phyloP scores from a whole-genome alignment of 139 green algal species.

The Chlamydomonas sp. region DNA sequence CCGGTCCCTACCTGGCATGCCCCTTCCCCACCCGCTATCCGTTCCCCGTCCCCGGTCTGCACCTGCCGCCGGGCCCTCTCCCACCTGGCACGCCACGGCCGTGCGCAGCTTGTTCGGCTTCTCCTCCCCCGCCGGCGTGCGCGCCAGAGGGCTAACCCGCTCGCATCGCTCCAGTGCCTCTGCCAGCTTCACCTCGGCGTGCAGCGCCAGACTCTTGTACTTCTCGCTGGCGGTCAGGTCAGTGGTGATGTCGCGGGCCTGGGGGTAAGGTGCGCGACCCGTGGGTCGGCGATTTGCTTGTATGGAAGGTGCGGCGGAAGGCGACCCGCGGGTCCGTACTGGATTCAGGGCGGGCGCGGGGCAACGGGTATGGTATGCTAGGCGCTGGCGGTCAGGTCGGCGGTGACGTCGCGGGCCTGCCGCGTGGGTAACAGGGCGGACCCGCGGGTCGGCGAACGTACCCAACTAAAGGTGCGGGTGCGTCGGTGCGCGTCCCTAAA shows the following conservation, averaged over 20 bases:
- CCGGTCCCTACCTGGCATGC: no score
- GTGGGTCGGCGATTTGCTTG: neutral
- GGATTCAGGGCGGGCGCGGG: no score
- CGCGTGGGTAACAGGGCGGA: no score
- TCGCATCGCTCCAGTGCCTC: constrained; percentile 66
- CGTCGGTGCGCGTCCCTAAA: no score
- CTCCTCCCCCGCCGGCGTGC: constrained; percentile 44
- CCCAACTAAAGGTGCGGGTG: no score
- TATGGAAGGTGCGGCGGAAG: neutral
- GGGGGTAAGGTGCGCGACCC: neutral
- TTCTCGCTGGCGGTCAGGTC: constrained; percentile 47
- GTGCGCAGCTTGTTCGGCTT: constrained; percentile 65
- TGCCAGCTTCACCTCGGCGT: constrained; percentile 69
- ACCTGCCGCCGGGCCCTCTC: neutral
- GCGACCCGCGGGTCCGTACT: no score
- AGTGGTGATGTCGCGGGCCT: constrained; percentile 52
- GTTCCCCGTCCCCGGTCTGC: no score
- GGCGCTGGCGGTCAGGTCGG: no score
- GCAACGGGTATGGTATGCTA: no score
- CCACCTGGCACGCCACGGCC: constrained; percentile 71
- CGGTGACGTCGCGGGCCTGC: no score
- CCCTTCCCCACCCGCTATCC: no score
- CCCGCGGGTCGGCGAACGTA: no score
- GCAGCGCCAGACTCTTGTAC: constrained; percentile 65
- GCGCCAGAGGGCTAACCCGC: constrained; percentile 42